phyloP scores from a whole-genome alignment of 2,329 filamentous ascomycete genomes.

The Apiospora rasikravindrae region DNA sequence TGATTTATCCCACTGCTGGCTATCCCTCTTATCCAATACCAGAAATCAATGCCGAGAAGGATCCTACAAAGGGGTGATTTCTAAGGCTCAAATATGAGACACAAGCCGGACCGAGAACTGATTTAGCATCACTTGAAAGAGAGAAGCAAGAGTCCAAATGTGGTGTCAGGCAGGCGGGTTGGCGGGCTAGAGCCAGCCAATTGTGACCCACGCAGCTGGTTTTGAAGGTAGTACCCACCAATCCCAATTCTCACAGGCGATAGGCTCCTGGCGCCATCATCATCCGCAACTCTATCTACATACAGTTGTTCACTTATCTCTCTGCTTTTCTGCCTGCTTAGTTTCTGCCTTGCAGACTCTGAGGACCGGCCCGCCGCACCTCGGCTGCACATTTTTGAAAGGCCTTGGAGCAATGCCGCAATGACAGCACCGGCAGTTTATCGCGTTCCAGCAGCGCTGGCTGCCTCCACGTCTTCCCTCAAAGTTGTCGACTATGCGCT shows the following conservation, averaged over 20 bases:
- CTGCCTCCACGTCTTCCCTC: not conserved
- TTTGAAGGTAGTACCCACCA: not conserved
- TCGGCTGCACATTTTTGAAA: not conserved
- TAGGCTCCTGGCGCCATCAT: not conserved
- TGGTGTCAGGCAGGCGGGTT: not conserved
- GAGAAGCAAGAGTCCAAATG: not conserved
- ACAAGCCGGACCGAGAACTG: not conserved
- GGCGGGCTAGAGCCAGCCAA: not conserved
- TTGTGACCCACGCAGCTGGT: not conserved
- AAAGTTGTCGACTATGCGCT: conserved; percentile 35
- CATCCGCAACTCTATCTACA: not conserved
- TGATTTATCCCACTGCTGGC: no score
- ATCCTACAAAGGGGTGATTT: not conserved
- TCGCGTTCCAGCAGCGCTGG: not conserved
- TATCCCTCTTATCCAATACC: no score
- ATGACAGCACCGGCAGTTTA: conserved; percentile 5
- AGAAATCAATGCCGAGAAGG: not conserved
- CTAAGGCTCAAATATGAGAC: no score
- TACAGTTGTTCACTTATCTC: no score
- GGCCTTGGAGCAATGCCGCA: not conserved
- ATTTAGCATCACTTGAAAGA: not conserved
- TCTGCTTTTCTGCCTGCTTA: no score
- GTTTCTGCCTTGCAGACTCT: not conserved
- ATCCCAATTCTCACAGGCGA: not conserved
- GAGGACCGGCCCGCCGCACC: not conserved